phyloP scores from a whole-genome alignment of 306 rosid species.

The Cucumis cinereus region DNA sequence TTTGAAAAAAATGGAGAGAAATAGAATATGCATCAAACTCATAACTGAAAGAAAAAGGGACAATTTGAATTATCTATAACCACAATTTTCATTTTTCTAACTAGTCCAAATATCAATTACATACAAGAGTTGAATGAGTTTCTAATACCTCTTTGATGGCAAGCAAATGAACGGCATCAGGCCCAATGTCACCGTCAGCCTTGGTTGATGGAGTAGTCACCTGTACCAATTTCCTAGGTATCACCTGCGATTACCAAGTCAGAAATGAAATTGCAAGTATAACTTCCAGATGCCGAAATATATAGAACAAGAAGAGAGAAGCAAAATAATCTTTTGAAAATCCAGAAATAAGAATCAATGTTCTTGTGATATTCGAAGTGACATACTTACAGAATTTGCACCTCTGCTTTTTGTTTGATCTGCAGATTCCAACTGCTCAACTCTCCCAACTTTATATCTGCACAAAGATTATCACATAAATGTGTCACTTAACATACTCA shows the following conservation, averaged over 20 bases:
- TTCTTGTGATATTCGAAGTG: not conserved
- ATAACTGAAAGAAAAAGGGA: not conserved
- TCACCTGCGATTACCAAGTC: conserved; percentile 36
- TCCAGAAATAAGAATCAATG: not conserved
- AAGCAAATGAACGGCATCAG: conserved; percentile 79
- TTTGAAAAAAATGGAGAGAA: not conserved
- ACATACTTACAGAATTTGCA: conserved; percentile 63
- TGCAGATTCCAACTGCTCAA: conserved; percentile 89
- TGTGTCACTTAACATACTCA: not conserved
- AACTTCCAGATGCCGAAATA: not conserved
- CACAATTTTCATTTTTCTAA: not conserved
- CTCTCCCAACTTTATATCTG: conserved; percentile 91
- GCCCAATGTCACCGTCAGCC: conserved; percentile 62
- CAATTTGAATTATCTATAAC: not conserved
- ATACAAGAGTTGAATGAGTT: not conserved
- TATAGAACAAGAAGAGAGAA: not conserved
- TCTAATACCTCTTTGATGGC: conserved; percentile 71
- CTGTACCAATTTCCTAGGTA: conserved; percentile 61
- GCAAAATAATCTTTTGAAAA: not conserved
- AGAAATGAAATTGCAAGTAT: not conserved
- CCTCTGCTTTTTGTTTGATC: conserved; percentile 75
- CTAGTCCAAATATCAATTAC: not conserved
- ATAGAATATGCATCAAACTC: not conserved
- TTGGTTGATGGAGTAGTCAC: conserved; percentile 80
- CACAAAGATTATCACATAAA: conserved; percentile 13